Percentiles rank a stretch among this genome's conserved stretches.
Evolutionary conservation across 1,284 basidiomycete genomes (phyloP).

Genomic region (Paramarasmius palmivorus): DNA sequence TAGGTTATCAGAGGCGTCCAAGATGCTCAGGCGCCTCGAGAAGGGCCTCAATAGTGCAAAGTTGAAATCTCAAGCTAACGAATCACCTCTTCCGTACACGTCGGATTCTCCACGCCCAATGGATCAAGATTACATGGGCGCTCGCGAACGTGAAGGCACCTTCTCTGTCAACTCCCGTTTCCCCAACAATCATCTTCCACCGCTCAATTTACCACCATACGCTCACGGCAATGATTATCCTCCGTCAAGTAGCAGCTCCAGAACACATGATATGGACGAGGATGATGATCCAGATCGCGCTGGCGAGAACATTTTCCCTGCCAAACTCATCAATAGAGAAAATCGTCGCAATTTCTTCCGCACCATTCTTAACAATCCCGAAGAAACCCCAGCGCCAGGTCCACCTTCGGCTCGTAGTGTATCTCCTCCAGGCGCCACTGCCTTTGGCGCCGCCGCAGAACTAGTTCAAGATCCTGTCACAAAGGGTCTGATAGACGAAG

Average conservation of each 20-base stretch:
- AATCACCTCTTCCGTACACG: conserved; percentile 23
- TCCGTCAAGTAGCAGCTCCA: conserved; percentile 38
- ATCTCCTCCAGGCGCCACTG: conserved; percentile 32
- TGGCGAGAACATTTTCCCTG: conserved; percentile 68
- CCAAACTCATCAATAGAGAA: conserved; percentile 68
- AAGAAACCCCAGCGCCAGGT: conserved; percentile 47
- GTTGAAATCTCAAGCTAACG: conserved; percentile 50
- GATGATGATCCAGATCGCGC: conserved; percentile 61
- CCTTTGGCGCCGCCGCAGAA: conserved; percentile 30
- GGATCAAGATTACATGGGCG: conserved; percentile 15
- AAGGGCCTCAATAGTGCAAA: conserved; percentile 79
- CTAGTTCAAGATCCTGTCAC: conserved; percentile 62
- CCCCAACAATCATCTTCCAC: conserved; percentile 46
- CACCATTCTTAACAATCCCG: conserved; percentile 78
- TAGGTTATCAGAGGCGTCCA: conserved; percentile 82
- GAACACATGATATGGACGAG: conserved; percentile 51
- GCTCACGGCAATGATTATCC: conserved; percentile 34
- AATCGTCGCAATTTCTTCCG: conserved; percentile 75
- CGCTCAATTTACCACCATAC: conserved; percentile 41
- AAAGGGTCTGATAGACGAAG: conserved; percentile 65
- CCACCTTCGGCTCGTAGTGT: conserved; percentile 26
- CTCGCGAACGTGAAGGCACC: conserved; percentile 32
- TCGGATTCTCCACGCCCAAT: conserved; percentile 15
- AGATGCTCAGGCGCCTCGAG: conserved; percentile 82
- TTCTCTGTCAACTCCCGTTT: conserved; percentile 39